Conservation (phyloP, 2,329 filamentous ascomycete species). For the Cercospora sojina region DNA sequence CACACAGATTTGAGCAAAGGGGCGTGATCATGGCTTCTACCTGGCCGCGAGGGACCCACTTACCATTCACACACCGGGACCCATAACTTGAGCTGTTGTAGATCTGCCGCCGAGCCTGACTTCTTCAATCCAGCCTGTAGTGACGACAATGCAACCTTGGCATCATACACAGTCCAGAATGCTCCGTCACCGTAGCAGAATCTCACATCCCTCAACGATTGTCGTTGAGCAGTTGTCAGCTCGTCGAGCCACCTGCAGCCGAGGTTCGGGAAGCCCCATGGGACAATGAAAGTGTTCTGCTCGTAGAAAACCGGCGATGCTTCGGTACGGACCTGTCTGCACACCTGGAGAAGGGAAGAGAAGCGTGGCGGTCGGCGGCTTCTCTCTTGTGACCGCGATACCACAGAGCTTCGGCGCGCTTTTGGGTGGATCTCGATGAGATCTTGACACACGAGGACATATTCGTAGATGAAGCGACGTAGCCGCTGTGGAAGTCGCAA, state of each 20-base stretch:
- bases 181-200: slow-evolving; percentile 27
- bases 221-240: slow-evolving; percentile 14
- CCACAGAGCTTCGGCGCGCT: slow-evolving; percentile 12
- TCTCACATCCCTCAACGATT: slow-evolving; percentile 19
- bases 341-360: slow-evolving; percentile 18
- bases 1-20: not conserved
- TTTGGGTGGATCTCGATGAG: slow-evolving; percentile 22
- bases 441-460: slow-evolving; percentile 9
- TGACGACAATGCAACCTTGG: slow-evolving; percentile 14
- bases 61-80: slow-evolving; percentile 23
- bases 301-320: slow-evolving; percentile 19
- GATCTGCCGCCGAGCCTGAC: slow-evolving; percentile 14
- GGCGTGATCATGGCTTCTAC: no score
- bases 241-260: slow-evolving; percentile 22
- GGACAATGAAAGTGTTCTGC: slow-evolving; percentile 20
- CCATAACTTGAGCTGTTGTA: slow-evolving; percentile 18
- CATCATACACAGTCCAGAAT: slow-evolving; percentile 23
- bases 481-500: slow-evolving; percentile 14
- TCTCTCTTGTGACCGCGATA: slow-evolving; percentile 7
- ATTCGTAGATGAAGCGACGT: slow-evolving; percentile 20
- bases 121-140: slow-evolving; percentile 9
- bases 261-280: slow-evolving; percentile 22
- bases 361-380: slow-evolving; percentile 2
- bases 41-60: not conserved
- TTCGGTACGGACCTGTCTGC: slow-evolving; percentile 20